These are phyloP conservation scores for Ustilago trichophora DNA, from an alignment of 1,284 basidiomycete genomes.

Conservation along the genomic window DNA sequence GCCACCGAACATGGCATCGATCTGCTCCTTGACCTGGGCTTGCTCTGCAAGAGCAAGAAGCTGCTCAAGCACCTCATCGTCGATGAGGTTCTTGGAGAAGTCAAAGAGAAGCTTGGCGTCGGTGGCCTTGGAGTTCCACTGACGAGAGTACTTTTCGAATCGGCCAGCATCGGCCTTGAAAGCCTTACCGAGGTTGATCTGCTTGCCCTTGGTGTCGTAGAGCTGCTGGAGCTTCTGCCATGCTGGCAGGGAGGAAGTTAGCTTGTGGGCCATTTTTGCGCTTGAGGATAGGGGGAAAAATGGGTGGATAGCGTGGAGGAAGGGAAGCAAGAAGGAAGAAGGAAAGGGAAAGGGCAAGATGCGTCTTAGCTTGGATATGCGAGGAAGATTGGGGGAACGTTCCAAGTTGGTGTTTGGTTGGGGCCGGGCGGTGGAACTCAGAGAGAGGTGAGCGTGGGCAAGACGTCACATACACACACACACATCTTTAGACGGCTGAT, in stretches of 20 bases:
- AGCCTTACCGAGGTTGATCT: slow-evolving; percentile 86
- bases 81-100: slow-evolving; percentile 96
- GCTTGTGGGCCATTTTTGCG: slow-evolving; percentile 47
- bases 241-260: slow-evolving; percentile 68
- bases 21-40: slow-evolving; percentile 82
- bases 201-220: slow-evolving; percentile 78
- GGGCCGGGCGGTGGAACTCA: no score
- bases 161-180: slow-evolving; percentile 87
- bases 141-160: slow-evolving; percentile 83
- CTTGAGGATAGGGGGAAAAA: background rate
- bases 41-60: slow-evolving; percentile 85
- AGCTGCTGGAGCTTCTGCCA: slow-evolving; percentile 92
- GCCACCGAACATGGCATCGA: slow-evolving; percentile 93
- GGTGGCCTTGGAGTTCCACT: slow-evolving; percentile 74
- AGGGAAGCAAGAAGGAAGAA: slow-evolving; percentile 1
- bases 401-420: no score
- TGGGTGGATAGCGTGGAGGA: slow-evolving; percentile 3
- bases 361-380: background rate
- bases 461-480: background rate
- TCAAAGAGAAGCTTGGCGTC: slow-evolving; percentile 87
- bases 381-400: slow-evolving; percentile 1
- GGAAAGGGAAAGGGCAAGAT: background rate
- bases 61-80: slow-evolving; percentile 76
- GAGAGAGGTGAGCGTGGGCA: no score
- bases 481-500: background rate